Conservation (phyloP, 345 rosid genomes). For the Combretum micranthum region DNA sequence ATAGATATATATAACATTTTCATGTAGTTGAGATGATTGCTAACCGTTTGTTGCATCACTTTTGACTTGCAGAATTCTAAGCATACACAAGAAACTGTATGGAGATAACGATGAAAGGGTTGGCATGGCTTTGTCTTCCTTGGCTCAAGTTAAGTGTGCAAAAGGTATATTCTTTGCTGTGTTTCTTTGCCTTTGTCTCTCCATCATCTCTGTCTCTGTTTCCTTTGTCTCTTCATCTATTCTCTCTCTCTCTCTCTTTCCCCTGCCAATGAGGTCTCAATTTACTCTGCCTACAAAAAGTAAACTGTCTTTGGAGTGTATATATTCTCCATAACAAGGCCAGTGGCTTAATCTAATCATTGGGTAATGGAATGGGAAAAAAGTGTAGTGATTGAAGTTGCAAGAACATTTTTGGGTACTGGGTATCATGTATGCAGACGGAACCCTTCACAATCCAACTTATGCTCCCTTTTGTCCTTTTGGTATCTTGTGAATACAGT, state of each 20-base stretch:
- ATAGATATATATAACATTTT: constrained; percentile 5
- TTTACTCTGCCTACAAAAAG: neutral
- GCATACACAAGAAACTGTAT: constrained; percentile 50
- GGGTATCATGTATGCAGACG: too few species aligned
- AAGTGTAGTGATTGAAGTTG: too few species aligned
- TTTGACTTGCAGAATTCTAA: constrained; percentile 36
- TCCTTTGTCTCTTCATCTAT: neutral
- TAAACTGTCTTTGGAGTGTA: neutral
- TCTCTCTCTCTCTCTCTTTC: constrained; percentile 5
- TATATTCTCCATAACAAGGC: too few species aligned
- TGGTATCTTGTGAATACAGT: too few species aligned
- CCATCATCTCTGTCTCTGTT: too few species aligned
- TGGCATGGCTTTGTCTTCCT: constrained; percentile 76
- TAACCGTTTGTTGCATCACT: constrained; percentile 7
- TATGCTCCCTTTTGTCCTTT: neutral
- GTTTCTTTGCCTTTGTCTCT: neutral
- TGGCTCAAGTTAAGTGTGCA: constrained; percentile 72
- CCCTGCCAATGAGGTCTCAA: neutral
- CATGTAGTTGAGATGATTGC: constrained; percentile 7
- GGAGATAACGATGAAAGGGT: constrained; percentile 75
- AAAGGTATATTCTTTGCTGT: constrained; percentile 33
- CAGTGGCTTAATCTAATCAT: too few species aligned
- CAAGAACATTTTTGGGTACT: too few species aligned
- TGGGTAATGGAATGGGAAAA: too few species aligned
- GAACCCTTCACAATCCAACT: too few species aligned